Conservation (phyloP, 75 land plant species). For the Picea sitchensis region DNA sequence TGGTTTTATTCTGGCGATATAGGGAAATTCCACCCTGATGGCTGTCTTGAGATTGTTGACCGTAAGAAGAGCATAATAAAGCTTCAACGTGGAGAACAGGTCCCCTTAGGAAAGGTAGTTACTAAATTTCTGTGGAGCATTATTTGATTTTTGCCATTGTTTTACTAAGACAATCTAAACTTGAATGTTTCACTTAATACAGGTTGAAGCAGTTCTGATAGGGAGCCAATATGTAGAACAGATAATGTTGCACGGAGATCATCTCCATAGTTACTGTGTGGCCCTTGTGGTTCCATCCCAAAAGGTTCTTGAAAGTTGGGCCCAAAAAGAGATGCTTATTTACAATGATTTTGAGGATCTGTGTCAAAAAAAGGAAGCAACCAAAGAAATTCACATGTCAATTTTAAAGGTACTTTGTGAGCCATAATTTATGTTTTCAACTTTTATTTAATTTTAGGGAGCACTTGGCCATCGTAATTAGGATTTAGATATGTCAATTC, state of each 20-base stretch:
- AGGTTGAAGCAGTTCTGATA: conserved; percentile 80
- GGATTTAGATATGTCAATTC: no score
- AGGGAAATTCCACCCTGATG: conserved; percentile 92
- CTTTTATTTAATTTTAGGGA: no score
- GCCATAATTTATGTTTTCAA: background rate
- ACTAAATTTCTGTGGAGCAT: background rate
- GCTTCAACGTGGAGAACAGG: conserved; percentile 96
- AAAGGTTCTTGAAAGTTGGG: conserved; percentile 71
- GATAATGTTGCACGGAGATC: conserved; percentile 84
- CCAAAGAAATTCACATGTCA: conserved; percentile 53
- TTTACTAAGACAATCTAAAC: background rate
- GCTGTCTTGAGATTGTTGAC: conserved; percentile 92
- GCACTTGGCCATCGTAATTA: no score
- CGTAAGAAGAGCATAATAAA: conserved; percentile 93
- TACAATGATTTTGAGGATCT: conserved; percentile 56
- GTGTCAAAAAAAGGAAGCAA: conserved; percentile 59
- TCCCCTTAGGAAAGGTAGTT: conserved; percentile 94
- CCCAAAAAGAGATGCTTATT: conserved; percentile 43
- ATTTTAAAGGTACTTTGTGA: conserved; percentile 50
- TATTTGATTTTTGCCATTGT: background rate
- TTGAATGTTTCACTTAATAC: conserved; percentile 1
- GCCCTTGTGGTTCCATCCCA: conserved; percentile 69
- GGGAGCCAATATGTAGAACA: conserved; percentile 70
- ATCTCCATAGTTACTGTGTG: conserved; percentile 75
- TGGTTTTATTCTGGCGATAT: conserved; percentile 99